Percentiles rank a stretch among this genome's conserved stretches.
phyloP scores from a whole-genome alignment of 257 asterid species.

The Solanum bulbocastanum region DNA sequence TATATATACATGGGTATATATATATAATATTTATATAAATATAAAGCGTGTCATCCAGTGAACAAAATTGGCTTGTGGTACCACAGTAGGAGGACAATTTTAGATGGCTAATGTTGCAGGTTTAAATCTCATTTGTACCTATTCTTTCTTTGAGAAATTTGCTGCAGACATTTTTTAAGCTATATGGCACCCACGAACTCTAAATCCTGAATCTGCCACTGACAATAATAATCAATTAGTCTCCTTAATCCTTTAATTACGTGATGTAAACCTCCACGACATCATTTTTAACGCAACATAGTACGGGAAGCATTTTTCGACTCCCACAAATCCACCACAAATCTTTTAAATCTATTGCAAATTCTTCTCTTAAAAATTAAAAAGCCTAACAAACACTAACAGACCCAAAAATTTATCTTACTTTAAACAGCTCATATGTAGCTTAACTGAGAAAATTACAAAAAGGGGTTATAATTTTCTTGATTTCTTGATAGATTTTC shows the following conservation, averaged over 20 bases:
- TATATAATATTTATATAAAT: too few species aligned
- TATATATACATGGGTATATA: too few species aligned
- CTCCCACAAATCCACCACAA: conserved; percentile 3
- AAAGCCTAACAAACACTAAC: not conserved
- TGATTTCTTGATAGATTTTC: not conserved
- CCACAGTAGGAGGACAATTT: too few species aligned
- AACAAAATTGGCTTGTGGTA: too few species aligned
- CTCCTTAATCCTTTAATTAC: not conserved
- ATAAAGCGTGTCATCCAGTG: too few species aligned
- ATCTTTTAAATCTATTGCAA: not conserved
- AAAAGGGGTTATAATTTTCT: not conserved
- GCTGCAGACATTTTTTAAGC: too few species aligned
- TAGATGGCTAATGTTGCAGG: too few species aligned
- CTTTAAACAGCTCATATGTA: not conserved
- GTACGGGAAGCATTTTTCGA: conserved; percentile 10
- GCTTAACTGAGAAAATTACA: not conserved
- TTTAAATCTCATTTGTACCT: too few species aligned
- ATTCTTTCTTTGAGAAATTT: too few species aligned
- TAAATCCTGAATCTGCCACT: too few species aligned
- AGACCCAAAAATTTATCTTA: not conserved
- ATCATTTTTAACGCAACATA: conserved; percentile 17
- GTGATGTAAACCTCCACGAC: conserved; percentile 8
- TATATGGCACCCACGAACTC: too few species aligned
- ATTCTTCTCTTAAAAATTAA: not conserved
- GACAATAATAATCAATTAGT: not conserved